phyloP scores from a whole-genome alignment of 805 yeast genomes.

The Geotrichum ghanense region DNA sequence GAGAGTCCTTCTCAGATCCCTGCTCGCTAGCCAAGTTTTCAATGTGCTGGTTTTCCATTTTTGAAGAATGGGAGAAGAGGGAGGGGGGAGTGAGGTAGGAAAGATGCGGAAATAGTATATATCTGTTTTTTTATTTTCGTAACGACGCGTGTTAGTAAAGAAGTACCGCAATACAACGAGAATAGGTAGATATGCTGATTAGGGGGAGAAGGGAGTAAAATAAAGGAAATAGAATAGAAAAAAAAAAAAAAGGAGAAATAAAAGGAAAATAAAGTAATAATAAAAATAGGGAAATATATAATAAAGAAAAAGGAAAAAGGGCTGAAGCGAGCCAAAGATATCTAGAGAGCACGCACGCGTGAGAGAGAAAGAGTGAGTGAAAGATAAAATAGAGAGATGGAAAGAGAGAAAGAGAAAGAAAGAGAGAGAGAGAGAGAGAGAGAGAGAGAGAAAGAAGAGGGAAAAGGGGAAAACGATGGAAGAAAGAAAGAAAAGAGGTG shows the following conservation, averaged over 20 bases:
- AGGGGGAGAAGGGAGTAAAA: not conserved
- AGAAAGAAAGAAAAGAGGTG: too few relatives aligned
- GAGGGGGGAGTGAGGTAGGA: not conserved
- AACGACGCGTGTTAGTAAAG: too few relatives aligned
- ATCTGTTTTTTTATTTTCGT: too few relatives aligned
- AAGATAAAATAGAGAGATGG: not conserved
- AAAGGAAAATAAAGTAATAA: not conserved
- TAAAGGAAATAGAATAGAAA: not conserved
- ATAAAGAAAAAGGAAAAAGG: not conserved
- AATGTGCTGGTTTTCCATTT: conserved; percentile 11
- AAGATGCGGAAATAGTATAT: not conserved
- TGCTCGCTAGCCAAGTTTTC: not conserved
- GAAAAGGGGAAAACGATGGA: not conserved
- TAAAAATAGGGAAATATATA: not conserved
- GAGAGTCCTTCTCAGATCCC: conserved; percentile 18
- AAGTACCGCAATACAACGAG: not conserved
- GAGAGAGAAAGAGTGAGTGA: not conserved
- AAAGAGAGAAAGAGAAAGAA: not conserved
- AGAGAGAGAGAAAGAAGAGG: not conserved
- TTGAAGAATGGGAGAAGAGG: not conserved
- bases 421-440: not conserved
- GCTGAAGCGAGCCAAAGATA: not conserved
- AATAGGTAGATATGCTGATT: not conserved
- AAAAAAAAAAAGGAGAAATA: not conserved
- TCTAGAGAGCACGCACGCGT: too few relatives aligned